Conservation (phyloP, 1,284 basidiomycete species). For the Puccinia brachypodii region DNA sequence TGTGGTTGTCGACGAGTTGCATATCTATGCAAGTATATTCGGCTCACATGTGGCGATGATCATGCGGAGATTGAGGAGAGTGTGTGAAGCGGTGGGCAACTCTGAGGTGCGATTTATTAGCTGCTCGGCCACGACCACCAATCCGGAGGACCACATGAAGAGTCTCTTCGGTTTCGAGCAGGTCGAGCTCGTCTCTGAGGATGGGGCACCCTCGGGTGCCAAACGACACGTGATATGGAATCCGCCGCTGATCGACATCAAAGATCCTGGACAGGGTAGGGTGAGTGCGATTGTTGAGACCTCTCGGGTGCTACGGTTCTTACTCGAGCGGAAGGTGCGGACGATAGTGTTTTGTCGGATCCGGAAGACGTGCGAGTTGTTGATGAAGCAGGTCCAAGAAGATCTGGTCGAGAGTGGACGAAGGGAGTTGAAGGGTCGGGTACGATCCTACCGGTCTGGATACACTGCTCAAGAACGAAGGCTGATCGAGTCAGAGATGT, state of each 20-base stretch:
- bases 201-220: constrained; percentile 76
- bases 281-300: constrained; percentile 71
- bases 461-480: constrained; percentile 72
- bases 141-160: constrained; percentile 72
- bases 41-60: constrained; percentile 73
- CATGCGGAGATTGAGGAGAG: constrained; percentile 71
- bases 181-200: constrained; percentile 71
- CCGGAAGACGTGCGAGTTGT: constrained; percentile 66
- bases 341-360: constrained; percentile 88
- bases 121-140: constrained; percentile 82
- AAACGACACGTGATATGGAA: constrained; percentile 75
- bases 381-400: constrained; percentile 74
- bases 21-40: constrained; percentile 55
- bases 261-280: constrained; percentile 65
- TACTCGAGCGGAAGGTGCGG: constrained; percentile 77
- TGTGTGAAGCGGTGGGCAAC: constrained; percentile 82
- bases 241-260: constrained; percentile 66
- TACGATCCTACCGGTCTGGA: constrained; percentile 82
- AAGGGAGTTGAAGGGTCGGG: constrained; percentile 71
- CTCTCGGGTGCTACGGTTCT: constrained; percentile 71
- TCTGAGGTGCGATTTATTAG: constrained; percentile 70
- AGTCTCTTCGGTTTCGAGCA: constrained; percentile 72
- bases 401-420: constrained; percentile 74
- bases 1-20: constrained; percentile 69
- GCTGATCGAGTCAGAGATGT: constrained; percentile 80